phyloP scores from a whole-genome alignment of 495 filamentous ascomycete species.

The Annulohypoxylon stygium region DNA sequence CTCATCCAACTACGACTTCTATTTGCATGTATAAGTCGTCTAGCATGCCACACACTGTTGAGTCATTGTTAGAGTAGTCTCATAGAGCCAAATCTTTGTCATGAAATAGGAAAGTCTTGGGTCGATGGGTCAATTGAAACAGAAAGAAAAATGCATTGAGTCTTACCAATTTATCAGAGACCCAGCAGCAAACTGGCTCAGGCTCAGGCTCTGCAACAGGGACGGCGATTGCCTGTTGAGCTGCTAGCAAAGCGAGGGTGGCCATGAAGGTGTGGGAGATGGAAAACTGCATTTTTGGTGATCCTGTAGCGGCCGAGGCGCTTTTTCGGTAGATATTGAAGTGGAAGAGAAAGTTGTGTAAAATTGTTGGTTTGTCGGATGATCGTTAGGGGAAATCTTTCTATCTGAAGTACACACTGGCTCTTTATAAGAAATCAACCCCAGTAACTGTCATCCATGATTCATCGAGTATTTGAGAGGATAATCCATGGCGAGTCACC shows the following conservation, averaged over 20 bases:
- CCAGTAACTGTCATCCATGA: not conserved
- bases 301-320: not conserved
- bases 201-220: not conserved
- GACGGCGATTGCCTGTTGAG: not conserved
- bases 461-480: not conserved
- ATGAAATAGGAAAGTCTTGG: not conserved
- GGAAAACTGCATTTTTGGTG: not conserved
- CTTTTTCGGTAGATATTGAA: not conserved
- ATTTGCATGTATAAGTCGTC: not conserved
- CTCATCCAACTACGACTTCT: not conserved
- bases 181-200: conserved; percentile 1
- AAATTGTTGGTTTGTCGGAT: not conserved
- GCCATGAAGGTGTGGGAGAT: not conserved
- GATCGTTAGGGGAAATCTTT: not conserved
- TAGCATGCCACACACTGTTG: not conserved
- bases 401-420: not conserved
- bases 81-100: not conserved
- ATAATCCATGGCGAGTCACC: not conserved
- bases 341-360: not conserved
- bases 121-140: not conserved
- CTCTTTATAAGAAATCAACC: not conserved
- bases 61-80: not conserved
- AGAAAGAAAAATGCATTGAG: not conserved
- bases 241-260: not conserved
- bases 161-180: conserved; percentile 3